Evolutionary conservation across 441 rosid species (phyloP).

Genomic region (Aleurites moluccanus): DNA sequence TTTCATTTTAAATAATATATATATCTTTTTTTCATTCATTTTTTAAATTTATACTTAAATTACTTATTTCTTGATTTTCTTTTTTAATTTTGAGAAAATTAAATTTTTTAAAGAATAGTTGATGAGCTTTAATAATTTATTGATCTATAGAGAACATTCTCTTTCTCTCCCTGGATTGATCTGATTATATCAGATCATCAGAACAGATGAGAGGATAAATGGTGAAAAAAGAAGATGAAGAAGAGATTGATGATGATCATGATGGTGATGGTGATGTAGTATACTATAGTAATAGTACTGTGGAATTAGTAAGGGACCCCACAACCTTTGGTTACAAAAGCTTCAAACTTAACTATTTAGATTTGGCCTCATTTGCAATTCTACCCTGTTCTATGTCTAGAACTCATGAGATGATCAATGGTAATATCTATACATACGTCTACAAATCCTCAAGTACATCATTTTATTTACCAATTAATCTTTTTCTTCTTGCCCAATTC

Average conservation of each 20-base stretch:
- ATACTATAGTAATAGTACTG: background rate
- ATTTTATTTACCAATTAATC: background rate
- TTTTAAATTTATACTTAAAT: background rate
- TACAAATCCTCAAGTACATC: background rate
- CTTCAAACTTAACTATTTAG: no score
- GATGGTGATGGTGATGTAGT: background rate
- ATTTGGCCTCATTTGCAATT: no score
- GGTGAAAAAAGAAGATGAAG: background rate
- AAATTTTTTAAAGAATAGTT: background rate
- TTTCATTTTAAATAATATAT: background rate
- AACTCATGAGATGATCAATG: background rate
- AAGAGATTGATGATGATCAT: background rate
- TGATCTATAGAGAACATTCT: conserved; percentile 26
- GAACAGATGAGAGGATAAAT: background rate
- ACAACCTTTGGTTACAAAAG: no score
- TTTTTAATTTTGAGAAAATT: background rate
- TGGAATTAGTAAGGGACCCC: background rate
- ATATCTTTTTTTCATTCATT: background rate
- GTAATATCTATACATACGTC: no score
- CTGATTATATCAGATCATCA: background rate
- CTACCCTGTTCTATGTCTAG: conserved; percentile 14
- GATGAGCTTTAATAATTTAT: background rate
- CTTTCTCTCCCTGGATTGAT: conserved; percentile 11
- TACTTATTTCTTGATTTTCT: no score
- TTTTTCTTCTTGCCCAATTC: conserved; percentile 2